Conservation (phyloP, 495 filamentous ascomycete genomes). For the Recurvomyces mirabilis region DNA sequence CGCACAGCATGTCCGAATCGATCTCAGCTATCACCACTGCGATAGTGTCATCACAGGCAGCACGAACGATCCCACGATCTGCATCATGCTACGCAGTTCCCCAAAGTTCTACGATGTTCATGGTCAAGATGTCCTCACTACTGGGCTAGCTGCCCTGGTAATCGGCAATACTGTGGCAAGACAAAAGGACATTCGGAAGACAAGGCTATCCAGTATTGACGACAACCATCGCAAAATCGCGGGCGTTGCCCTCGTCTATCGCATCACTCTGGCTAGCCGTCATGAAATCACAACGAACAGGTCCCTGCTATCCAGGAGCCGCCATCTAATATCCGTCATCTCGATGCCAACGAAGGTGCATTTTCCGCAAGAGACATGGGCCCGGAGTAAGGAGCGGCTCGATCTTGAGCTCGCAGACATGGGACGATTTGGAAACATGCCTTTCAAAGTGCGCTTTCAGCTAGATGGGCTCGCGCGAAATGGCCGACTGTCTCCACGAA, state of each 20-base stretch:
- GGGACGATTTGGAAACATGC: constrained; percentile 16
- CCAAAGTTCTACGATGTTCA: constrained; percentile 20
- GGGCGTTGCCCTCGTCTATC: constrained; percentile 24
- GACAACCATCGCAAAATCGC: constrained; percentile 17
- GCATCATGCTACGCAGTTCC: constrained; percentile 10
- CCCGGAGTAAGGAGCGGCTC: constrained; percentile 15
- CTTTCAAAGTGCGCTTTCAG: constrained; percentile 37
- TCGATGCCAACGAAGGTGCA: constrained; percentile 14
- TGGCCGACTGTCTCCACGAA: constrained; percentile 38
- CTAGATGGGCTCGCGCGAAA: constrained; percentile 44
- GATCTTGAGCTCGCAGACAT: constrained; percentile 18
- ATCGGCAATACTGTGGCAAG: neutral
- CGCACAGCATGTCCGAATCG: constrained; percentile 5
- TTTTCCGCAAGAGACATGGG: constrained; percentile 6
- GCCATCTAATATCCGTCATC: constrained; percentile 19
- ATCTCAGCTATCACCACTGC: constrained; percentile 21
- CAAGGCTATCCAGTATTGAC: constrained; percentile 19
- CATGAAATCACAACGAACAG: neutral
- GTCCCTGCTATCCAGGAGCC: constrained; percentile 14
- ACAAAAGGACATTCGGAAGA: constrained; percentile 2
- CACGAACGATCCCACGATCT: constrained; percentile 13
- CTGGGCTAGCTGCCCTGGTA: neutral
- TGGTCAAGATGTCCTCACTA: constrained; percentile 3
- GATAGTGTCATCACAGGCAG: constrained; percentile 15
- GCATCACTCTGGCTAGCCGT: constrained; percentile 12